Evolutionary conservation across 306 rosid genomes (phyloP).

Genomic region (Glycine soja): DNA sequence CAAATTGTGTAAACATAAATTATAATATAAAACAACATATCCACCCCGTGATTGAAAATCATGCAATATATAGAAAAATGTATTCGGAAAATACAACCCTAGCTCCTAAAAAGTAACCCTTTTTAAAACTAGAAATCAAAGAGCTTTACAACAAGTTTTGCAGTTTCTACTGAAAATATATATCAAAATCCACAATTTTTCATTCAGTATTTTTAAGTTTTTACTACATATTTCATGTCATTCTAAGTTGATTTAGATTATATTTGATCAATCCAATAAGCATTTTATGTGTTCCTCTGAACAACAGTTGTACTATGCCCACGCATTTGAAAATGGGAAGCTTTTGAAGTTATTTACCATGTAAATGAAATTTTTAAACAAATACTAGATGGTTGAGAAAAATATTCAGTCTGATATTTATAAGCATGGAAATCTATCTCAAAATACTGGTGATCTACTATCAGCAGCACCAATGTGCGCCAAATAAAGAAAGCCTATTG

Average conservation of each 20-base stretch:
- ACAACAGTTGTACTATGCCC: neutral
- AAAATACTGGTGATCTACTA: neutral
- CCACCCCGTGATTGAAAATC: constrained; percentile 15
- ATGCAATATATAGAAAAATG: neutral
- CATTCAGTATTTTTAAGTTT: neutral
- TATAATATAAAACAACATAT: neutral
- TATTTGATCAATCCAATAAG: neutral
- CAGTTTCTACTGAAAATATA: constrained; percentile 14
- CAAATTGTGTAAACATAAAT: neutral
- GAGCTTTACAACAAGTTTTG: neutral
- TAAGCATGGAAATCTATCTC: constrained; percentile 4
- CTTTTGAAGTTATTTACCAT: neutral
- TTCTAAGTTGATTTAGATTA: constrained; percentile 22
- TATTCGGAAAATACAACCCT: constrained; percentile 1
- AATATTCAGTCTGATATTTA: neutral
- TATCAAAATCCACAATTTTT: constrained; percentile 7
- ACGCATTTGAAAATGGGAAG: constrained; percentile 24
- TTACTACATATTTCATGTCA: neutral
- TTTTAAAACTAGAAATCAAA: neutral
- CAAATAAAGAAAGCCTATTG: neutral
- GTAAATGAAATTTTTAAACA: constrained; percentile 10
- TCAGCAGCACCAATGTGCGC: neutral
- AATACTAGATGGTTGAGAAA: neutral
- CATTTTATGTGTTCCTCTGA: neutral
- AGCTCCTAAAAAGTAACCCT: neutral